phyloP scores from a whole-genome alignment of 2,329 filamentous ascomycete species.

The Trichophyton rubrum region DNA sequence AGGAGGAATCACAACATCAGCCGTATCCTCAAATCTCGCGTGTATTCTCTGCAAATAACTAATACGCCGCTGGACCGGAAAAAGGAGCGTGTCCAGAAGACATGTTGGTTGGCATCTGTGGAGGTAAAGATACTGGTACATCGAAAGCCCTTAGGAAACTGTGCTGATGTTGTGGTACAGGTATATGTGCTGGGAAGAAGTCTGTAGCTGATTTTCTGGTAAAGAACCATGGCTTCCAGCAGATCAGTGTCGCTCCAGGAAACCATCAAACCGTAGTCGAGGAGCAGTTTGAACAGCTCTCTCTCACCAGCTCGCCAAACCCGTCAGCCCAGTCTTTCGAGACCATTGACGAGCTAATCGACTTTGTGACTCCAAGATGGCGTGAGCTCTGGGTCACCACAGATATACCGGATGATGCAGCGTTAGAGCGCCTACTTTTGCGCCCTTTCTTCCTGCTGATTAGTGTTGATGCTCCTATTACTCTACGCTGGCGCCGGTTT shows the following conservation, averaged over 20 bases:
- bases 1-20: neutral
- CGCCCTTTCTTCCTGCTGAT: slow-evolving; percentile 89
- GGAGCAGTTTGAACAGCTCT: slow-evolving; percentile 6
- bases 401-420: slow-evolving; percentile 59
- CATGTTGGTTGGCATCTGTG: slow-evolving; percentile 44
- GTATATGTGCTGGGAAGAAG: slow-evolving; percentile 85
- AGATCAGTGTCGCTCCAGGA: slow-evolving; percentile 46
- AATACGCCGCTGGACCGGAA: neutral
- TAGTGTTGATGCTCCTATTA: slow-evolving; percentile 80
- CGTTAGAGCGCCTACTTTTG: slow-evolving; percentile 61
- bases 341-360: slow-evolving; percentile 56
- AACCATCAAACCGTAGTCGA: neutral
- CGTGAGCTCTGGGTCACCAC: slow-evolving; percentile 73
- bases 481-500: slow-evolving; percentile 70
- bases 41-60: neutral
- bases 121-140: slow-evolving; percentile 25
- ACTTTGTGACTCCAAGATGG: slow-evolving; percentile 80
- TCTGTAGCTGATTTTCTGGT: slow-evolving; percentile 81
- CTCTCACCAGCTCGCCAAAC: neutral
- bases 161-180: slow-evolving; percentile 34
- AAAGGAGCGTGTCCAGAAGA: neutral
- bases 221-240: slow-evolving; percentile 68
- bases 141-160: neutral
- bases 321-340: slow-evolving; percentile 38
- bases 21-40: neutral